A percentile compares a stretch with the other conserved stretches of the same genome.
Conservation (phyloP, 1,284 basidiomycete genomes). For the Inonotus obliquus region DNA sequence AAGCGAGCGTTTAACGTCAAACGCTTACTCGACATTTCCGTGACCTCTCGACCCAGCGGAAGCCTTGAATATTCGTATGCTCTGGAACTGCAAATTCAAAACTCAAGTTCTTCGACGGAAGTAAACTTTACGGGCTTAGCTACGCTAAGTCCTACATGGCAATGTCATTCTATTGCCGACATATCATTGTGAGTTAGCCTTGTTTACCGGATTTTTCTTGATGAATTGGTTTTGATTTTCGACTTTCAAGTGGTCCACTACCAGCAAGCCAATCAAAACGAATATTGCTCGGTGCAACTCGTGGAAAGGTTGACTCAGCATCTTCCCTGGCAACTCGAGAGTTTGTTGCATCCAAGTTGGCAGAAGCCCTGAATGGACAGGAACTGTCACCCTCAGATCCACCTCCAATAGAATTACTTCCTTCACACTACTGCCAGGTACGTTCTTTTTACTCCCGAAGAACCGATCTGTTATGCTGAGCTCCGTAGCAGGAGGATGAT, state of each 20-base stretch:
- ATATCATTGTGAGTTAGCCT: constrained; percentile 1
- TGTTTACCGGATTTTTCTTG: not conserved
- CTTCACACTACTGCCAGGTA: constrained; percentile 48
- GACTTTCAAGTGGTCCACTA: constrained; percentile 42
- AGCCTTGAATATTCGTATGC: constrained; percentile 46
- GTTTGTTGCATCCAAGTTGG: constrained; percentile 50
- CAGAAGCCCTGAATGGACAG: constrained; percentile 49
- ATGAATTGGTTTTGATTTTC: not conserved
- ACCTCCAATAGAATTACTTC: constrained; percentile 51
- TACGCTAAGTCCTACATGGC: constrained; percentile 63
- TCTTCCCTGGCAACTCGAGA: constrained; percentile 38
- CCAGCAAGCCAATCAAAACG: constrained; percentile 41
- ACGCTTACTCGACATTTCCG: constrained; percentile 47
- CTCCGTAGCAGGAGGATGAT: not conserved
- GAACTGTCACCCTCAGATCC: constrained; percentile 40
- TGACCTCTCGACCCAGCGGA: constrained; percentile 44
- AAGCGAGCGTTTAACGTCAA: constrained; percentile 55
- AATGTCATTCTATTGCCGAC: constrained; percentile 29
- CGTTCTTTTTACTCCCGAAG: not conserved
- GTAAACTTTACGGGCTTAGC: constrained; percentile 53
- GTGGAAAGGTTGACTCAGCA: constrained; percentile 32
- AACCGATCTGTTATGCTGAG: not conserved
- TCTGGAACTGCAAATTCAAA: constrained; percentile 56
- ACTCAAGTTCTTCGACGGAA: constrained; percentile 34
- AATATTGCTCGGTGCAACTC: constrained; percentile 39